Evolutionary conservation across 768 basidiomycete species (phyloP), one percentile per base, ranked within the genome.

Genomic region (Daedaleopsis nitida): DNA sequence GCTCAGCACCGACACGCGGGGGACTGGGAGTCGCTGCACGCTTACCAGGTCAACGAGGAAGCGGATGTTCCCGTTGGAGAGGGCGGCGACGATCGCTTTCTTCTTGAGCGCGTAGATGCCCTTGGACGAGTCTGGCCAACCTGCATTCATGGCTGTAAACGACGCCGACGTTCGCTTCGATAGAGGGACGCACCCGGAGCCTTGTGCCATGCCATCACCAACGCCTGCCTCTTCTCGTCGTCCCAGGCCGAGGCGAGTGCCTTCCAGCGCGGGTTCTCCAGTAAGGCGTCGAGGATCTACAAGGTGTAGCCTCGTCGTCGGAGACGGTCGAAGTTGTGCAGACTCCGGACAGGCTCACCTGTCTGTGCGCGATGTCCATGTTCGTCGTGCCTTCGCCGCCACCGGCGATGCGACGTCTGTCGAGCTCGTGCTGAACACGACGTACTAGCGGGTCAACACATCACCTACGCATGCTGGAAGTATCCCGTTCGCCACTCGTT

Each of bases 51-150:
- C 86, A 0, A 85, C 69, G 1, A 88, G 75, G 6, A 88, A 73
- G 19, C 82, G 75, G 50, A 86, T 75, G 65, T 85, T 89, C 9
- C 86, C 87, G 59, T 89, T 89, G 0, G 86, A 87, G 0, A 89
- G 72, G 1, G 82, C 76, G 1, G 76, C 77, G 7, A 87, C 77
- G 44, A 86, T 78, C 1, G 68, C 67, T 6, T 79, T 67, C 50
- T 83, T 78, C 74, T 84, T 85, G 49, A 89, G 71, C 5, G 74
- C 75, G 43, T 77, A 66, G 10, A 89, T 74, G 0, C 83, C 83
- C 0, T 77, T 72, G 0, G 77, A 59, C 1, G 79, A 66, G 66
- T 89, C 87, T 2, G 81, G 76, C 83, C 86, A 89, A 4, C 78
- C 87, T 86, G 55, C 9, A 11, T 16, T 23, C n/a, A 21, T n/a